Conservation (phyloP, 768 basidiomycete genomes). For the Suillus subalutaceus region DNA sequence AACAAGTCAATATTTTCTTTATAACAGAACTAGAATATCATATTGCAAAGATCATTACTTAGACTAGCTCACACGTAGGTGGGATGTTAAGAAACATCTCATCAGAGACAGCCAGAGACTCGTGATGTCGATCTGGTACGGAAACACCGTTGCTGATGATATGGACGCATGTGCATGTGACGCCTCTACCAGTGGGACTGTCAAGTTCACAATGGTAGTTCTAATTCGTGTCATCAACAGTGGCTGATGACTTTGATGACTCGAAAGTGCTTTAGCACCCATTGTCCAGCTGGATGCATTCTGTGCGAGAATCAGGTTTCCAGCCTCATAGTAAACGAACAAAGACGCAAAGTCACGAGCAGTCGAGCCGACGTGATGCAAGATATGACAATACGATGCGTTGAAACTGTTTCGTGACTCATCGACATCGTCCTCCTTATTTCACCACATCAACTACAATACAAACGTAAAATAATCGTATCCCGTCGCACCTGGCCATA, state of each 20-base stretch:
- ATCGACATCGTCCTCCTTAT: too few species aligned
- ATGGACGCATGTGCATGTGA: neutral
- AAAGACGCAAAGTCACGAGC: too few species aligned
- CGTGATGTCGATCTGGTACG: neutral
- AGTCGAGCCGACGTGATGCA: too few species aligned
- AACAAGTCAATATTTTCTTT: neutral
- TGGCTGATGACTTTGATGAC: neutral
- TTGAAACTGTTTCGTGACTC: too few species aligned
- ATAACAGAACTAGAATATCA: neutral
- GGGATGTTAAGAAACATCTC: neutral
- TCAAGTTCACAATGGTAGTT: neutral
- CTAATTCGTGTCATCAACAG: neutral
- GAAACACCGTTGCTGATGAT: neutral
- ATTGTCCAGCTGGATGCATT: too few species aligned
- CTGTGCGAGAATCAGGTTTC: too few species aligned
- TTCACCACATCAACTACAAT: too few species aligned
- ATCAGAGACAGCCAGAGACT: neutral
- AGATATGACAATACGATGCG: too few species aligned
- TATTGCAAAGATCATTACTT: neutral
- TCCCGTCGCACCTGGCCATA: too few species aligned
- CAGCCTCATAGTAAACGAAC: too few species aligned
- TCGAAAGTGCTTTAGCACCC: neutral
- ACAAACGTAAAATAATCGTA: too few species aligned
- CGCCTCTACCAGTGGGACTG: neutral
- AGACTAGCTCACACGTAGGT: neutral